phyloP scores from a whole-genome alignment of 306 rosid species.

The Acmispon strigosus region DNA sequence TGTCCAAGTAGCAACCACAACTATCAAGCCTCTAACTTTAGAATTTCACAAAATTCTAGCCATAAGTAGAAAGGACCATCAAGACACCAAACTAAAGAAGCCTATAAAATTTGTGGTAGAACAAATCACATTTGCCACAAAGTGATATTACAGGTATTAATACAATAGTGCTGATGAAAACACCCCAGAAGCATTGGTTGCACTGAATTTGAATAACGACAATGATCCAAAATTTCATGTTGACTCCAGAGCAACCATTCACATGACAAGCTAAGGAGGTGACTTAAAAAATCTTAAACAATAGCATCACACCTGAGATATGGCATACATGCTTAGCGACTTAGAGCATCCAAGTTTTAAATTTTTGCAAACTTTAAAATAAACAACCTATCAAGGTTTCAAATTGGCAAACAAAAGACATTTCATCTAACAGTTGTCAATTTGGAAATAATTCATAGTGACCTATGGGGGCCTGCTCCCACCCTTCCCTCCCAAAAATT shows the following conservation, averaged over 20 bases:
- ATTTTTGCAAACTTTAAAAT: neutral
- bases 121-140: neutral
- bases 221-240: neutral
- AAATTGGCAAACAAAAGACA: neutral
- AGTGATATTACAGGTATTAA: neutral
- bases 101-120: neutral
- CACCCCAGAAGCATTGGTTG: neutral
- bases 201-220: neutral
- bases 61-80: neutral
- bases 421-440: neutral
- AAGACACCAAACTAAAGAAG: neutral
- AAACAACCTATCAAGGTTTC: neutral
- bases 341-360: neutral
- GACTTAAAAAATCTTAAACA: neutral
- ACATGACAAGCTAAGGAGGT: neutral
- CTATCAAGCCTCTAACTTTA: neutral
- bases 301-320: neutral
- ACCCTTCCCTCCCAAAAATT: neutral
- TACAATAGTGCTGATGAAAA: neutral
- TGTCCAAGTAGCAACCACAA: neutral
- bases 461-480: neutral
- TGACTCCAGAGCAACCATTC: neutral
- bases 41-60: neutral
- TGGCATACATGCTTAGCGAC: neutral
- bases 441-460: neutral